Conservation (phyloP, 2,329 filamentous ascomycete genomes). For the Madurella fahalii region DNA sequence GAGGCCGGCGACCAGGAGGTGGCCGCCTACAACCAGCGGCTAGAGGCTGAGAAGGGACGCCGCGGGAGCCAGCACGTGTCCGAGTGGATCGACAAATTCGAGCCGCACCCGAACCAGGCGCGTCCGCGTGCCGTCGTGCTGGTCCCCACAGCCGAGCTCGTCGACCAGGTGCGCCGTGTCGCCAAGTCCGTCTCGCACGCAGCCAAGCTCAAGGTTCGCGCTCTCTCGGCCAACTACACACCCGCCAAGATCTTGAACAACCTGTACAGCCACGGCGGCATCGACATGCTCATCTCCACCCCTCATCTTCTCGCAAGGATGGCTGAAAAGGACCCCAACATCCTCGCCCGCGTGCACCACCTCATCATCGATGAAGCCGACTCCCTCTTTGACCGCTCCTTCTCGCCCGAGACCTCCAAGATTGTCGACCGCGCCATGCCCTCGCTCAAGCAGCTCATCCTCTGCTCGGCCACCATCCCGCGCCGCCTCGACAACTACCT, state of each 20-base stretch:
- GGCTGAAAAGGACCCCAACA: constrained; percentile 82
- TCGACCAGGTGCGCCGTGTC: constrained; percentile 77
- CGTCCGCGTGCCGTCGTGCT: constrained; percentile 81
- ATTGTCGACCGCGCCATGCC: constrained; percentile 80
- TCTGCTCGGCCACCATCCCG: constrained; percentile 96
- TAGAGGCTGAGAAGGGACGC: constrained; percentile 53
- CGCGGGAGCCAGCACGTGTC: constrained; percentile 43
- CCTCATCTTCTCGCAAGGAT: constrained; percentile 88
- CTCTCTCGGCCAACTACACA: constrained; percentile 73
- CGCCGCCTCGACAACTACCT: constrained; percentile 82
- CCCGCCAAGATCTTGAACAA: constrained; percentile 77
- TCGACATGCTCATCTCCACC: constrained; percentile 83
- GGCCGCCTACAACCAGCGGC: constrained; percentile 53
- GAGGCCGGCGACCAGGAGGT: constrained; percentile 59
- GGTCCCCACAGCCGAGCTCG: constrained; percentile 88
- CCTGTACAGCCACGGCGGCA: constrained; percentile 73
- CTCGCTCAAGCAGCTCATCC: constrained; percentile 77
- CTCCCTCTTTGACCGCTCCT: constrained; percentile 90
- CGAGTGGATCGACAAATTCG: constrained; percentile 59
- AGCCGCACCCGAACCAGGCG: constrained; percentile 68
- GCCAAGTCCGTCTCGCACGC: constrained; percentile 80
- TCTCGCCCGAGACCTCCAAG: constrained; percentile 73
- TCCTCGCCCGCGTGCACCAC: constrained; percentile 86
- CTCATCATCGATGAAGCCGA: constrained; percentile 94
- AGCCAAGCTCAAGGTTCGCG: constrained; percentile 79